These are phyloP conservation scores for Ophiostoma fasciatum DNA, from an alignment of 2,329 filamentous ascomycete genomes.

Conservation along the genomic window DNA sequence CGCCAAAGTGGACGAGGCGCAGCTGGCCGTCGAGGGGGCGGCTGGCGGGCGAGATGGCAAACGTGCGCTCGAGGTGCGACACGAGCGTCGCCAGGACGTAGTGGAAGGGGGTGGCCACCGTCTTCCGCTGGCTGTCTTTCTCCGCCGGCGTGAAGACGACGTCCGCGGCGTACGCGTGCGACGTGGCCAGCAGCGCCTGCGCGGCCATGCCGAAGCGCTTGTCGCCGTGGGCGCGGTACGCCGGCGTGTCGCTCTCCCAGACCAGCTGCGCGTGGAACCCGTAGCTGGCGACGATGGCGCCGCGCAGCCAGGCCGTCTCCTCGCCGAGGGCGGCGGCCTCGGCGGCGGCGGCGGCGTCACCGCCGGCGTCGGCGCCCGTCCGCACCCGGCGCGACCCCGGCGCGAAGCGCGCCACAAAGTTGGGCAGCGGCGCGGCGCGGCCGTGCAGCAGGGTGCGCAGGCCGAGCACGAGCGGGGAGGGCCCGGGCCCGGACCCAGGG, in stretches of 20 bases:
- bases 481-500: constrained; percentile 19
- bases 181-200: constrained; percentile 48
- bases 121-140: too few relatives aligned
- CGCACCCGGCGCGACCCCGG: constrained; percentile 36
- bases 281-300: constrained; percentile 74
- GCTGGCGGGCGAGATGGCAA: constrained; percentile 65
- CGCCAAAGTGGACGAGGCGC: constrained; percentile 60
- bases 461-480: constrained; percentile 33
- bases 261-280: constrained; percentile 81
- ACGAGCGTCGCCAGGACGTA: constrained; percentile 68
- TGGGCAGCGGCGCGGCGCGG: constrained; percentile 36
- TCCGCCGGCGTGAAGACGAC: constrained; percentile 20
- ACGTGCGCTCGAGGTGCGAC: constrained; percentile 66
- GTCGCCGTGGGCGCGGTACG: constrained; percentile 61
- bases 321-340: constrained; percentile 3
- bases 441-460: constrained; percentile 49
- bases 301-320: constrained; percentile 36
- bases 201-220: constrained; percentile 79
- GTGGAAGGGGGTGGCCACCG: constrained; percentile 32
- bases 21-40: constrained; percentile 56
- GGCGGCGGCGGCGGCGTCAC: too few relatives aligned
- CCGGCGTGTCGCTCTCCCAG: constrained; percentile 75
- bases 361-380: too few relatives aligned
- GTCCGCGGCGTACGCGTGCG: constrained; percentile 33
- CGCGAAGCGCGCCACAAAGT: constrained; percentile 48